Evolutionary conservation across 1,139 yeast species (phyloP).

Genomic region (Saccharomyces hybrid): DNA sequence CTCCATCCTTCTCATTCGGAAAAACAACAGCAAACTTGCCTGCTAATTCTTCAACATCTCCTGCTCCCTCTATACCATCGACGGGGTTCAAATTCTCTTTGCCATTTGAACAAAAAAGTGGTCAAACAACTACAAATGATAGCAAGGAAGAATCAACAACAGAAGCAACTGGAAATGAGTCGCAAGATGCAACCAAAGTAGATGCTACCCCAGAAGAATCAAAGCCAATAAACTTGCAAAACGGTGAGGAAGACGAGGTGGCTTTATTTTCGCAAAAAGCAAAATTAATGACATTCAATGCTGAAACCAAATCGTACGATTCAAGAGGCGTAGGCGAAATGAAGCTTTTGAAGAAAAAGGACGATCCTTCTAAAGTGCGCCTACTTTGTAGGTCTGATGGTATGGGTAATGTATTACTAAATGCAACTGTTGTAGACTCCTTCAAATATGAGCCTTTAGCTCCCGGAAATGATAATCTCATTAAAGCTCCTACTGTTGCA

Average conservation of each 20-base stretch:
- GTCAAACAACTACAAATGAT: slow-evolving; percentile 5
- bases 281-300: slow-evolving; percentile 57
- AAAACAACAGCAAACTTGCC: slow-evolving; percentile 6
- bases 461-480: slow-evolving; percentile 45
- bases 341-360: slow-evolving; percentile 56
- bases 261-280: slow-evolving; percentile 58
- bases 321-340: slow-evolving; percentile 77
- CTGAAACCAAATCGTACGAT: slow-evolving; percentile 44
- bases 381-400: slow-evolving; percentile 84
- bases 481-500: slow-evolving; percentile 53
- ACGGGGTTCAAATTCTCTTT: slow-evolving; percentile 28
- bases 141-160: slow-evolving; percentile 20
- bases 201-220: slow-evolving; percentile 43
- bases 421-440: slow-evolving; percentile 46
- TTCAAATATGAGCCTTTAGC: slow-evolving; percentile 44
- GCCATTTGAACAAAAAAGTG: slow-evolving; percentile 25
- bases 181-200: slow-evolving; percentile 41
- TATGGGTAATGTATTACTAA: slow-evolving; percentile 70
- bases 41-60: not conserved
- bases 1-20: slow-evolving; percentile 19
- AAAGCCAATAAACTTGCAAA: slow-evolving; percentile 45
- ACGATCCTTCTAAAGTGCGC: slow-evolving; percentile 53
- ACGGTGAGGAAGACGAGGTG: slow-evolving; percentile 86
- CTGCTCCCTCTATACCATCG: slow-evolving; percentile 12
- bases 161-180: slow-evolving; percentile 32